phyloP scores from a whole-genome alignment of 257 asterid species.

The Plantago elongata region DNA sequence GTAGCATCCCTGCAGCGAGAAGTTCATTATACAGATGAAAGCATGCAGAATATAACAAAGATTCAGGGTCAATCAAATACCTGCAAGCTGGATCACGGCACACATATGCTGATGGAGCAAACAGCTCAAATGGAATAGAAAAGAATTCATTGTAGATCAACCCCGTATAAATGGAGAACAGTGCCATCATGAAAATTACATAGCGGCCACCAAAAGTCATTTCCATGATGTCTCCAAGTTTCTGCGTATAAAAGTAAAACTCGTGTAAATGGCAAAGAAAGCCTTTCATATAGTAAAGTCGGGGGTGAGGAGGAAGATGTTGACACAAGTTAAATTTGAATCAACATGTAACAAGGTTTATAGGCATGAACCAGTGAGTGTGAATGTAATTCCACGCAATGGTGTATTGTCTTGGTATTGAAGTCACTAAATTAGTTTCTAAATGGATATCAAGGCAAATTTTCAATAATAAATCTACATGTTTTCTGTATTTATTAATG shows the following conservation, averaged over 20 bases:
- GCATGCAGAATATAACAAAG: constrained; percentile 19
- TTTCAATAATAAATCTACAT: too few relatives aligned
- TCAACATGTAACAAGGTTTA: neutral
- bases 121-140: constrained; percentile 85
- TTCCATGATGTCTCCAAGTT: constrained; percentile 98
- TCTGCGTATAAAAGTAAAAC: constrained; percentile 51
- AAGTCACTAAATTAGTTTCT: neutral
- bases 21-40: constrained; percentile 15
- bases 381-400: neutral
- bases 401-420: neutral
- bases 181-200: constrained; percentile 84
- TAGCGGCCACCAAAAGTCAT: constrained; percentile 98
- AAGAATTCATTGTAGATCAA: constrained; percentile 90
- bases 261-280: constrained; percentile 9
- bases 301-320: too few relatives aligned
- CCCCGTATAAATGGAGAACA: constrained; percentile 96
- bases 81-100: constrained; percentile 94
- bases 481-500: too few relatives aligned
- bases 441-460: neutral
- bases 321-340: too few relatives aligned
- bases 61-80: constrained; percentile 36
- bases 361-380: neutral
- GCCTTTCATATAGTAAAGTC: constrained; percentile 4
- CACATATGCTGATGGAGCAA: constrained; percentile 79
- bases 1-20: constrained; percentile 67